phyloP scores from a whole-genome alignment of 1,284 basidiomycete species.

The Termitomyces sp. region DNA sequence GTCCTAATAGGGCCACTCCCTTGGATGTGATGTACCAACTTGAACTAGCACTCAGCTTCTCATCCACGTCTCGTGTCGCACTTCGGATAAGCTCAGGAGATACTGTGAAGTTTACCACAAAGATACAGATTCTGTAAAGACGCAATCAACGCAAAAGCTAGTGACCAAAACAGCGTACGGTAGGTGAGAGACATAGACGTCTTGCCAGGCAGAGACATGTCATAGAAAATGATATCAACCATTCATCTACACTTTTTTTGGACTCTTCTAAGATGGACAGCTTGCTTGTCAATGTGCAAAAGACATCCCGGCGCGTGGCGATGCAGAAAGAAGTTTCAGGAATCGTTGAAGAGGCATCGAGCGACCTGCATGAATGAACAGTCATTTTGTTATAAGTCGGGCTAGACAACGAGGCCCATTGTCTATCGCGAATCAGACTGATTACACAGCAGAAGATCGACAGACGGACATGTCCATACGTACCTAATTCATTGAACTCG shows the following conservation, averaged over 20 bases:
- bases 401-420: no score
- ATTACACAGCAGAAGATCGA: no score
- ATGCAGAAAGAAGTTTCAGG: neutral
- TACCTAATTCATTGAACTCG: neutral
- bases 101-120: conserved; percentile 46
- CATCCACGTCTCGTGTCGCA: neutral
- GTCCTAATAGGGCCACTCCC: neutral
- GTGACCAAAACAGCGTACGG: neutral
- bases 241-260: neutral
- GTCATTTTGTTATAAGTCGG: no score
- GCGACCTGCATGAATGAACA: neutral
- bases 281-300: neutral
- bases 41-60: neutral
- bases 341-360: neutral
- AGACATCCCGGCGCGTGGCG: neutral
- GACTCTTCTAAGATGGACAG: no score
- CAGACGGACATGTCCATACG: neutral
- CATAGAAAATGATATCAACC: neutral
- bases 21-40: conserved; percentile 1
- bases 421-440: no score
- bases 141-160: neutral
- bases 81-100: conserved; percentile 1
- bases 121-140: neutral
- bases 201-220: neutral
- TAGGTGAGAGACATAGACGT: conserved; percentile 36